Evolutionary conservation across 78 protist species (phyloP).

Genomic region (Guillardia theta): DNA sequence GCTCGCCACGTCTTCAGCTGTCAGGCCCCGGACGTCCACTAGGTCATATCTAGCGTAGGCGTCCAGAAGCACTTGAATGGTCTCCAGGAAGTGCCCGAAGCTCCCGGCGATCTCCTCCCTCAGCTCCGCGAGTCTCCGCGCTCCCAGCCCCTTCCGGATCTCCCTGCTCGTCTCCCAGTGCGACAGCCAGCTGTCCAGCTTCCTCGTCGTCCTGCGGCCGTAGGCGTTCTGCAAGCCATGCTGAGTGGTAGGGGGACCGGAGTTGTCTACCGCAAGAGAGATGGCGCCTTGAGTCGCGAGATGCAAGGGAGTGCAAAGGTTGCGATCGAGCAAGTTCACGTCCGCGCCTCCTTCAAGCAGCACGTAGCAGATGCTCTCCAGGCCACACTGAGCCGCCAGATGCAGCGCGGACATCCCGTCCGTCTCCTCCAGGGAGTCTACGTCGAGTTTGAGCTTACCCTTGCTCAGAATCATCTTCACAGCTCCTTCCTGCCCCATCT

Average conservation of each 20-base stretch:
- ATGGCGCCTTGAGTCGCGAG: background rate
- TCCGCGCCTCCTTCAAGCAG: background rate
- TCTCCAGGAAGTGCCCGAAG: background rate
- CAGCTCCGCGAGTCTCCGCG: background rate
- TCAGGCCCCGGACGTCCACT: background rate
- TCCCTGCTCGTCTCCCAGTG: no score
- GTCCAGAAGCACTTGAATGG: background rate
- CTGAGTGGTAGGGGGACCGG: no score
- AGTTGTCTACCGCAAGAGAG: no score
- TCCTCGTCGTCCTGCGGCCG: no score
- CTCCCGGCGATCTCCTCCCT: background rate
- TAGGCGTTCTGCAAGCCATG: no score
- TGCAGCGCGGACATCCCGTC: slow-evolving; percentile 18
- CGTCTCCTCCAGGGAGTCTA: background rate
- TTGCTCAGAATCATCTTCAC: background rate
- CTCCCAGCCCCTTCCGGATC: background rate
- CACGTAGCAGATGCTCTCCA: background rate
- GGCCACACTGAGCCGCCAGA: background rate
- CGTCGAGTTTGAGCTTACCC: background rate
- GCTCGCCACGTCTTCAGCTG: background rate
- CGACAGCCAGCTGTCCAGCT: no score
- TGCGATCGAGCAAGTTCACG: background rate
- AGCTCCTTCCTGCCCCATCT: background rate
- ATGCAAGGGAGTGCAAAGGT: background rate
- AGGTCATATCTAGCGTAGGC: background rate